These are phyloP conservation scores for Durusdinium trenchii DNA, from an alignment of 73 alveolate species.

Conservation along the genomic window DNA sequence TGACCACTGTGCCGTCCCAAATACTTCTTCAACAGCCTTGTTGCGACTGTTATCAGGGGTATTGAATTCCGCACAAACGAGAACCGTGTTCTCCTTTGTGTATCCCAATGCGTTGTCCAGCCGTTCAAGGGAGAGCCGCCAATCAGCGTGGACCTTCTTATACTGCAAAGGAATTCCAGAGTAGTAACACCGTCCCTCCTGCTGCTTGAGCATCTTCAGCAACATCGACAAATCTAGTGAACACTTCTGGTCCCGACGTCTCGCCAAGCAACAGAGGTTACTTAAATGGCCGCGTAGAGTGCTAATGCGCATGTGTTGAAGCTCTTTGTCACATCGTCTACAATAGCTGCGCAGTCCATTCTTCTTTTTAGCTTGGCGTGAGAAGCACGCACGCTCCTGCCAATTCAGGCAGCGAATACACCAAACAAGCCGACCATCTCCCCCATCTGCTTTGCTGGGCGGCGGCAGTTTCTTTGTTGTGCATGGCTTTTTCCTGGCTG, in stretches of 20 bases:
- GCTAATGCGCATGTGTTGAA: too few species aligned
- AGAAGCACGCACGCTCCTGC: too few species aligned
- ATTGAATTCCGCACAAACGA: background rate
- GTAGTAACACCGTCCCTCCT: background rate
- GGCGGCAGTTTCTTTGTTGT: too few species aligned
- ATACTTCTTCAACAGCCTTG: background rate
- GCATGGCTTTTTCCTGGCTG: too few species aligned
- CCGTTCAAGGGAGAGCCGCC: conserved; percentile 15
- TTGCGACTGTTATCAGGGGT: background rate
- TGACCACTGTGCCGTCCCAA: conserved; percentile 24
- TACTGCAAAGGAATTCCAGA: conserved; percentile 24
- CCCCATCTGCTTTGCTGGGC: too few species aligned
- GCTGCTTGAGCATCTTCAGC: conserved; percentile 7
- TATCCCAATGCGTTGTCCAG: background rate
- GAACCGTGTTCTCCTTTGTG: background rate
- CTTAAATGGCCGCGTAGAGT: background rate
- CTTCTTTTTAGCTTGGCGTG: too few species aligned
- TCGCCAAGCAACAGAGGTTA: background rate
- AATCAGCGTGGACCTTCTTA: background rate
- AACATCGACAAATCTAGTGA: background rate
- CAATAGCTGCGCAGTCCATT: too few species aligned
- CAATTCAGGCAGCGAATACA: too few species aligned
- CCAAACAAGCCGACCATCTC: too few species aligned
- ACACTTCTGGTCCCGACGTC: background rate
- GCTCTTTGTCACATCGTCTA: too few species aligned